These are phyloP conservation scores for Carallia brachiata DNA, from an alignment of 345 rosid species.

Conservation along the genomic window DNA sequence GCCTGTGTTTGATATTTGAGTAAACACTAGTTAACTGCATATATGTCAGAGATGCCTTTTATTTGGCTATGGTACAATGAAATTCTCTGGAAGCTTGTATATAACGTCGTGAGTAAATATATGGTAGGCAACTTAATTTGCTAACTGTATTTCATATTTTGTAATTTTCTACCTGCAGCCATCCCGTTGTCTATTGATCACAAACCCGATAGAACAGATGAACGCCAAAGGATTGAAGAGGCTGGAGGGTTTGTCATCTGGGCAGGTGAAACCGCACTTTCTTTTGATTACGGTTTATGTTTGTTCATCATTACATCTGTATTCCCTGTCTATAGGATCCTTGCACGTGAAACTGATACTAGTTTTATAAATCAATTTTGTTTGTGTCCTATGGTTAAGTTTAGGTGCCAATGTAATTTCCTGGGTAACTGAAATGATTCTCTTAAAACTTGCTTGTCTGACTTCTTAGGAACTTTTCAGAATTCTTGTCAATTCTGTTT, in stretches of 20 bases:
- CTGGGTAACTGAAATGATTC: neutral
- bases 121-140: neutral
- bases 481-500: neutral
- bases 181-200: constrained; percentile 46
- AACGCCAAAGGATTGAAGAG: constrained; percentile 47
- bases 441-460: neutral
- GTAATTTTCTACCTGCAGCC: constrained; percentile 29
- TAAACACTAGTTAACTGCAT: too few relatives aligned
- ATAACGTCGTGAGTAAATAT: neutral
- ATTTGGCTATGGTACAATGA: neutral
- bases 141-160: neutral
- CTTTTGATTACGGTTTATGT: constrained; percentile 4
- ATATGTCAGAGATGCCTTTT: too few relatives aligned
- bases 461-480: neutral
- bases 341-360: constrained; percentile 1
- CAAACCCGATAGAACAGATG: constrained; percentile 52
- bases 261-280: constrained; percentile 41
- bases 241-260: constrained; percentile 51
- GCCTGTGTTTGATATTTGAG: too few relatives aligned
- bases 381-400: neutral
- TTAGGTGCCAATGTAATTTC: neutral
- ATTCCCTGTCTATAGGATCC: neutral
- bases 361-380: neutral
- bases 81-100: neutral
- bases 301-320: neutral